Evolutionary conservation across 495 filamentous ascomycete genomes (phyloP), one percentile per base, ranked within the genome.

Genomic region (Hyaloscypha bicolor): DNA sequence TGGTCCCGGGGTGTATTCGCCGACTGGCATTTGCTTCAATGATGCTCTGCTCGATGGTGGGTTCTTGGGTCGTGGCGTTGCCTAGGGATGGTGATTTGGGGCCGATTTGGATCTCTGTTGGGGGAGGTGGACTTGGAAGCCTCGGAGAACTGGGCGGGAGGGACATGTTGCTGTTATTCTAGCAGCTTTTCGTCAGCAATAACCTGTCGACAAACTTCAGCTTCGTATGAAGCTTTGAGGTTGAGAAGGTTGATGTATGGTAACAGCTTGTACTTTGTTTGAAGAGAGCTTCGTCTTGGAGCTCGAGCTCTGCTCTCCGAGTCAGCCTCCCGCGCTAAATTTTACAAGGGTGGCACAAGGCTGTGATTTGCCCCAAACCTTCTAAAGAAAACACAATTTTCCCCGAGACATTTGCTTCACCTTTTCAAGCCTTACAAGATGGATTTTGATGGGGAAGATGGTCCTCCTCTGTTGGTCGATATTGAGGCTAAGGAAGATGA

Each of bases 1-100:
- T 93, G 42, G 94, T 97, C 56, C 95, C 95, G 4, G 95, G 94
- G 29, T 95, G 89, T 76, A 99, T 97, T 71, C 95, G 87, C 69
- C 95, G 85, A 61, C 85, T 88, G 30, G 92, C 71, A 67, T 83
- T 84, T 3, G 83, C 81, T 58, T 86, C 83, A 63, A 83, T 76
- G 56, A 78, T 74, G 21, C 75, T 79, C 70, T 85, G 82, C 83
- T 80, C 88, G 81, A 83, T 88, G 77, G 78, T 91, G 80, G 69
- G 82, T 68, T 68, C 80, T 82, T 79, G 82, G 68, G 67, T 86
- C 72, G 71, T 81, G 12, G 82, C 81, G 39, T 84, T 82, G 51
- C 86, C 84, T 65, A 90, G 76, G 53, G 84, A 85, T 14, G 93
- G 93, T 42, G 93, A 96, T 74, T 90, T 89, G 65, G 93, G 91